Base-by-base conservation (phyloP, 805 yeast genomes). In the Yamadazyma scolyti region DNA sequence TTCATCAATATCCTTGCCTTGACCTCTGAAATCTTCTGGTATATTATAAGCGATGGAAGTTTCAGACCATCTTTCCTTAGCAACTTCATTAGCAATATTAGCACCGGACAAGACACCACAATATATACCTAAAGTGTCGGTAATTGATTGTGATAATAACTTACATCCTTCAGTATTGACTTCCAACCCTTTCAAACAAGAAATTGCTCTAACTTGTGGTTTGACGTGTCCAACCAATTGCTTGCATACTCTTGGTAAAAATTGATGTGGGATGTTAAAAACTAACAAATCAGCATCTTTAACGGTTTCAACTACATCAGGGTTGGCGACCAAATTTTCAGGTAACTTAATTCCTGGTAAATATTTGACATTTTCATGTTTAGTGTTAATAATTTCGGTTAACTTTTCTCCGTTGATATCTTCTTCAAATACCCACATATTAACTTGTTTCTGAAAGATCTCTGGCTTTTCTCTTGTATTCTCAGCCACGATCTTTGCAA, bases 101-200 rank as follows among this genome's bases (percentile, higher is more conserved):
- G 98, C 98, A 41, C 98, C 98, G 1, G 95, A 83, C 33, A 93
- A 73, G 13, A 94, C 97, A 63, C 98, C 98, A 68, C 97, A 89
- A 59, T 83, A 77, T 39, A 93, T 76, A 20, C 89, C 90, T 45
- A 93, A 73, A 47, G 77, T 73, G 48, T 86, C 84, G 32, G 85
- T 75, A 53, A 93, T 83, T 48, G 76, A 80, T 35, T 80, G 78
- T 20, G 94, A 81, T 44, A 90, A 71, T 50, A 93, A 68, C 55
- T 83, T 81, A 53, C 94, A 88, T 29, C 96, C 96, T 37, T 81
- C 70, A 35, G 83, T 77, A 30, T 79, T 77, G 31, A 93, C 95
- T 55, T 89, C 94, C 56, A 89, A 77, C 45, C 98, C 98, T 69
- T 93, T 93, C 49, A 93, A 71, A 68, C 98, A 93, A 6, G 97